Percentiles rank a stretch among this genome's conserved stretches.
phyloP scores from a whole-genome alignment of 2,329 filamentous ascomycete genomes.

The Stemphylium vesicarium region DNA sequence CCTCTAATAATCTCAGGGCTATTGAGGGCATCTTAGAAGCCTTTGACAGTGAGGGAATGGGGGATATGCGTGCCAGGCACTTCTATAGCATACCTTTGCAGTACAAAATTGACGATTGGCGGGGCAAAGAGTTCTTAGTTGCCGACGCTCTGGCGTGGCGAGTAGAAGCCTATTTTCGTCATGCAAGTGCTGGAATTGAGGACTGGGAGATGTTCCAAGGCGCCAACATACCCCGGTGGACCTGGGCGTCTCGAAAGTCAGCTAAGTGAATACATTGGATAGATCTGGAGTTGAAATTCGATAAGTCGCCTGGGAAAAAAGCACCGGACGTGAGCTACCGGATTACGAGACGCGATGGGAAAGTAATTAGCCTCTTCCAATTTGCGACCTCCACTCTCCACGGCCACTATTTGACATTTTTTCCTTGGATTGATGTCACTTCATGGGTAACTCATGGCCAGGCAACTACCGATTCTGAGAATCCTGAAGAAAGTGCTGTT shows the following conservation, averaged over 20 bases:
- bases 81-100: constrained; percentile 4
- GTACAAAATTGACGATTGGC: not conserved
- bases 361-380: not conserved
- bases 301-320: no score
- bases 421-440: not conserved
- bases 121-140: no score
- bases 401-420: not conserved
- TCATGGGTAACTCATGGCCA: not conserved
- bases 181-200: not conserved
- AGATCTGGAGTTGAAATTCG: not conserved
- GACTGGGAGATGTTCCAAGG: no score
- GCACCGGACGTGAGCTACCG: not conserved
- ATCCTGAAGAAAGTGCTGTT: not conserved
- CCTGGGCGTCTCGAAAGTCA: not conserved
- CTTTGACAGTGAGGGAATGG: not conserved
- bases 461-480: no score
- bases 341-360: not conserved
- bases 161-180: not conserved
- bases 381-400: not conserved
- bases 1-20: not conserved
- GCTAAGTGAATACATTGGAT: no score
- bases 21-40: constrained; percentile 3
- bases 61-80: not conserved
- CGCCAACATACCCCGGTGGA: not conserved
- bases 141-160: not conserved